Evolutionary conservation across 371 early-diverging fungal species (phyloP).

Genomic region (Lichtheimia ornata): DNA sequence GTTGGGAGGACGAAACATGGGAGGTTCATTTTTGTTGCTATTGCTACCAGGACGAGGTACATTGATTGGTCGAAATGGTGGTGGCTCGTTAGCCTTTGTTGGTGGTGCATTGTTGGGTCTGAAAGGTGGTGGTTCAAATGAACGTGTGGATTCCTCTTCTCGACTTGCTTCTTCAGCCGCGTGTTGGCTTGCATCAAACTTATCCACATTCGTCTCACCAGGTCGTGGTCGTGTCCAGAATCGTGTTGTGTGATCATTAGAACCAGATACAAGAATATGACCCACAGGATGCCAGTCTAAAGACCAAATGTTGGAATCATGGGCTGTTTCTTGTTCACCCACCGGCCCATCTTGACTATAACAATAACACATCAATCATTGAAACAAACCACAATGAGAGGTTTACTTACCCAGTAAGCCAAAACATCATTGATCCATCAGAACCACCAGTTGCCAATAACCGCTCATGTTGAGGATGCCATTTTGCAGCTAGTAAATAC

Average conservation of each 20-base stretch:
- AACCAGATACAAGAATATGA: slow-evolving; percentile 96
- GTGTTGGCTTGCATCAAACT: slow-evolving; percentile 62
- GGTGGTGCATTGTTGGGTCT: slow-evolving; percentile 43
- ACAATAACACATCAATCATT: neutral
- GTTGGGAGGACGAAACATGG: slow-evolving; percentile 31
- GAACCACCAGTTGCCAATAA: slow-evolving; percentile 95
- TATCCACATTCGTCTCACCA: slow-evolving; percentile 73
- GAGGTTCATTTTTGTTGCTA: slow-evolving; percentile 31
- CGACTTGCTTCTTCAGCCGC: slow-evolving; percentile 49
- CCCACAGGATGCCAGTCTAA: slow-evolving; percentile 99
- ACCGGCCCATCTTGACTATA: slow-evolving; percentile 63
- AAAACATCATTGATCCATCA: slow-evolving; percentile 93
- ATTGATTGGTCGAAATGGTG: slow-evolving; percentile 37
- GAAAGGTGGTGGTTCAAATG: slow-evolving; percentile 51
- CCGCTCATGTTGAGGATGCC: slow-evolving; percentile 96
- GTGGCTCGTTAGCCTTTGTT: slow-evolving; percentile 35
- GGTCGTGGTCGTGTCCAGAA: slow-evolving; percentile 98
- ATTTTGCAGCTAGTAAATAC: slow-evolving; percentile 69
- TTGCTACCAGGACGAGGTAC: slow-evolving; percentile 20
- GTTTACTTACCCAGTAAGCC: slow-evolving; percentile 79
- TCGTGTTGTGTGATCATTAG: slow-evolving; percentile 97
- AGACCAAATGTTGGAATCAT: slow-evolving; percentile 97
- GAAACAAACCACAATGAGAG: neutral
- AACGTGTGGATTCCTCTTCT: slow-evolving; percentile 41
- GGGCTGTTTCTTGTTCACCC: slow-evolving; percentile 86